phyloP scores from a whole-genome alignment of 805 yeast species.

The Myxozyma vanderwaltii region DNA sequence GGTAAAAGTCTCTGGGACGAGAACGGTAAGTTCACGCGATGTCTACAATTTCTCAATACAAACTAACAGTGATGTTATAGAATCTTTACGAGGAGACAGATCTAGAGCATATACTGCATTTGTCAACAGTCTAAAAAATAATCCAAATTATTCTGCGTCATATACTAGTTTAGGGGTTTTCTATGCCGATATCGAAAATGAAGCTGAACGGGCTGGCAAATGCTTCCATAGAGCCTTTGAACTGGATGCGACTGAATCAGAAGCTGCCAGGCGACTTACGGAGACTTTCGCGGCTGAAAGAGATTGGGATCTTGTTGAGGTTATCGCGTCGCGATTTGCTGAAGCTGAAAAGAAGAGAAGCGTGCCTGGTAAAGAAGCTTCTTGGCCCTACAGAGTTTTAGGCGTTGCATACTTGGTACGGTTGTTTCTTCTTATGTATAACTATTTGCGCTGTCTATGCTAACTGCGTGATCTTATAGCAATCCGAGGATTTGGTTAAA shows the following conservation, averaged over 20 bases:
- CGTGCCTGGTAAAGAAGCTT: slow-evolving; percentile 32
- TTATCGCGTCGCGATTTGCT: slow-evolving; percentile 66
- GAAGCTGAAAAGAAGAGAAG: slow-evolving; percentile 52
- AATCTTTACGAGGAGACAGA: slow-evolving; percentile 36
- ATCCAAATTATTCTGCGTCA: slow-evolving; percentile 71
- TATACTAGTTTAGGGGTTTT: slow-evolving; percentile 78
- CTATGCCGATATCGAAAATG: slow-evolving; percentile 62
- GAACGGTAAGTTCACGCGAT: slow-evolving; percentile 4
- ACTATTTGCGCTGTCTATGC: slow-evolving; percentile 38
- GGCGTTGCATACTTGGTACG: slow-evolving; percentile 66
- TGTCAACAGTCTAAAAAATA: slow-evolving; percentile 59
- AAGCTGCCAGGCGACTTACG: slow-evolving; percentile 73
- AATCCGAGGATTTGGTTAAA: slow-evolving; percentile 41
- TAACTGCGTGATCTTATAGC: neutral
- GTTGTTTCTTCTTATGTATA: slow-evolving; percentile 61
- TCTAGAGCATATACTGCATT: slow-evolving; percentile 60
- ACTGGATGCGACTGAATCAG: slow-evolving; percentile 71
- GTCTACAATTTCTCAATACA: neutral
- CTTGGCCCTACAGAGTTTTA: slow-evolving; percentile 87
- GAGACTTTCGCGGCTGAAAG: slow-evolving; percentile 62
- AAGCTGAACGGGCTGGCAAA: slow-evolving; percentile 70
- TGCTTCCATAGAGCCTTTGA: slow-evolving; percentile 91
- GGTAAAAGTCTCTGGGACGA: slow-evolving; percentile 61
- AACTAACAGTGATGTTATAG: slow-evolving; percentile 37
- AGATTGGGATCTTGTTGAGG: slow-evolving; percentile 86